phyloP scores from a whole-genome alignment of 1,284 basidiomycete species.

The Sparassis latifolia region DNA sequence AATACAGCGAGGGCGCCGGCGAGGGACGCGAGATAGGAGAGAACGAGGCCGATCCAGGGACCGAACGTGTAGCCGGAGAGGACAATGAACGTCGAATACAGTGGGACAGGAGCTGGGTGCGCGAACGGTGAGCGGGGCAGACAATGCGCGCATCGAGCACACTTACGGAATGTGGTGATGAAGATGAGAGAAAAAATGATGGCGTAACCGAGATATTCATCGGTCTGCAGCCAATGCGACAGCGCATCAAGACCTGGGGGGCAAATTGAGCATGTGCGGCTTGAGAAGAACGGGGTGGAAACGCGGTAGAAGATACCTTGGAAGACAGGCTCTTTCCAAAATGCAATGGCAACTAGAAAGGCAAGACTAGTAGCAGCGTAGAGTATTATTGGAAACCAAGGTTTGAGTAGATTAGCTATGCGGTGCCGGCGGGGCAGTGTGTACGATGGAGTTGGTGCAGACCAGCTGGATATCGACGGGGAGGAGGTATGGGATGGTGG shows the following conservation, averaged over 20 bases:
- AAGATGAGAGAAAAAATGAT: conserved; percentile 75
- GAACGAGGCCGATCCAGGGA: conserved; percentile 68
- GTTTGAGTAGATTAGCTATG: conserved; percentile 49
- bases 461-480: conserved; percentile 21
- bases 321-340: conserved; percentile 71
- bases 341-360: conserved; percentile 64
- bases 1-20: conserved; percentile 77
- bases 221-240: conserved; percentile 63
- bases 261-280: too few species aligned
- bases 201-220: conserved; percentile 61
- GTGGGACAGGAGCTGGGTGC: conserved; percentile 64
- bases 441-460: conserved; percentile 28
- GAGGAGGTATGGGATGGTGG: conserved; percentile 8
- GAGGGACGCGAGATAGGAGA: conserved; percentile 83
- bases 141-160: neutral
- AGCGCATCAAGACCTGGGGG: conserved; percentile 61
- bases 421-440: conserved; percentile 45
- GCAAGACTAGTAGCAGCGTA: conserved; percentile 64
- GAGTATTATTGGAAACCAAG: conserved; percentile 68
- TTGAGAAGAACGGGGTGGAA: neutral
- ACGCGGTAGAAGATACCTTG: conserved; percentile 38
- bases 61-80: conserved; percentile 86
- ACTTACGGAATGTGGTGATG: conserved; percentile 78
- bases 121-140: neutral
- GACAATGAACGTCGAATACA: conserved; percentile 85